Evolutionary conservation across 805 yeast genomes (phyloP).

Genomic region (Yamadazyma olivae): DNA sequence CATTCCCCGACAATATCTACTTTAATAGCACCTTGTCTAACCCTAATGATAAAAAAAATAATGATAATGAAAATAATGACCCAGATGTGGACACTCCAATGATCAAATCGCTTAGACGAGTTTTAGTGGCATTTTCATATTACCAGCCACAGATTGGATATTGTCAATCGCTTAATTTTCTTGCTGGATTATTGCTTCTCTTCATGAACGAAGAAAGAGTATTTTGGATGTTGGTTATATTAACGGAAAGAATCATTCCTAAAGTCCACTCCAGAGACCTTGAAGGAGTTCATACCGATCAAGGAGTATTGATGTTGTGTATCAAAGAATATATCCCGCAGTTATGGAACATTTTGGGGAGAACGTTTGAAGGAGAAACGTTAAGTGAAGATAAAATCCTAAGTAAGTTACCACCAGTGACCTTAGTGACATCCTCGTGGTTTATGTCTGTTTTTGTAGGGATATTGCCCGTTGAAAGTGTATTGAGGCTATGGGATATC

Average conservation of each 20-base stretch:
- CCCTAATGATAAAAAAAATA: slow-evolving; percentile 1
- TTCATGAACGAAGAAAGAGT: slow-evolving; percentile 88
- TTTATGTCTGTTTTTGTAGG: slow-evolving; percentile 97
- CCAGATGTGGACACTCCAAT: slow-evolving; percentile 52
- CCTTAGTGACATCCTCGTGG: slow-evolving; percentile 95
- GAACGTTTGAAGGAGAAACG: slow-evolving; percentile 36
- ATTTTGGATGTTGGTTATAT: slow-evolving; percentile 93
- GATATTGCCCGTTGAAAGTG: slow-evolving; percentile 82
- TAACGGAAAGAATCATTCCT: slow-evolving; percentile 81
- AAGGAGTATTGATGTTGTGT: slow-evolving; percentile 88
- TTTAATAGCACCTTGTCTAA: slow-evolving; percentile 46
- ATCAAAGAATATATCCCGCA: slow-evolving; percentile 79
- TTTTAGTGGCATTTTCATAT: slow-evolving; percentile 76
- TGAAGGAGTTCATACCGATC: slow-evolving; percentile 94
- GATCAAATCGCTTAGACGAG: slow-evolving; percentile 73
- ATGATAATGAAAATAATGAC: neutral
- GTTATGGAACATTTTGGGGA: slow-evolving; percentile 60
- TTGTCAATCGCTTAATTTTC: slow-evolving; percentile 91
- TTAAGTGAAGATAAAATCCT: slow-evolving; percentile 52
- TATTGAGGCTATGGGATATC: slow-evolving; percentile 91
- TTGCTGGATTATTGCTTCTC: slow-evolving; percentile 80
- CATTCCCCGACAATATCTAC: slow-evolving; percentile 90
- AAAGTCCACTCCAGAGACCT: slow-evolving; percentile 86
- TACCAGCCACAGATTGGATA: slow-evolving; percentile 91
- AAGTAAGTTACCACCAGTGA: slow-evolving; percentile 80